Percentiles rank a stretch among this genome's conserved stretches.
These are phyloP conservation scores for Lecanoromycetidae sp. DNA, from an alignment of 2,329 filamentous ascomycete genomes.

Conservation along the genomic window DNA sequence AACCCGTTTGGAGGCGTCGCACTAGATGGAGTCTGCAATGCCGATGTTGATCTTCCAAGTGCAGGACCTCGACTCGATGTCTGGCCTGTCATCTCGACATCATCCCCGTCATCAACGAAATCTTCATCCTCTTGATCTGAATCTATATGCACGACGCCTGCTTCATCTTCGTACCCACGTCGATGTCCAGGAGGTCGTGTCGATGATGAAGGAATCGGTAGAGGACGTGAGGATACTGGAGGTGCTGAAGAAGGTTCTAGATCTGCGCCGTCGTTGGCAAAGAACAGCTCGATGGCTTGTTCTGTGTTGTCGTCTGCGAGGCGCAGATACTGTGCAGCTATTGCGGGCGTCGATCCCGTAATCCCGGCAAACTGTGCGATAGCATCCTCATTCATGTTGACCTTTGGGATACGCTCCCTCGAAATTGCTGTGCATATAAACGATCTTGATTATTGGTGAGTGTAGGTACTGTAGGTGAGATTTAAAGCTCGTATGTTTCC, in stretches of 20 bases:
- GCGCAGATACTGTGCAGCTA: constrained; percentile 71
- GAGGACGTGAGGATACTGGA: constrained; percentile 19
- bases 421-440: too few relatives aligned
- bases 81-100: constrained; percentile 16
- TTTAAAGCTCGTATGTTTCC: too few relatives aligned
- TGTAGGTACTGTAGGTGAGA: too few relatives aligned
- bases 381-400: constrained; percentile 53
- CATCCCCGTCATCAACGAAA: constrained; percentile 29
- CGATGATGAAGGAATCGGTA: constrained; percentile 30
- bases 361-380: constrained; percentile 70
- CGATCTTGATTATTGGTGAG: too few relatives aligned
- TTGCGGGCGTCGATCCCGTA: constrained; percentile 59
- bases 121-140: constrained; percentile 44
- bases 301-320: constrained; percentile 74
- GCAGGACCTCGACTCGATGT: not conserved
- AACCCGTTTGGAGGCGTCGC: constrained; percentile 25
- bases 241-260: constrained; percentile 32
- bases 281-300: constrained; percentile 81
- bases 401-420: too few relatives aligned
- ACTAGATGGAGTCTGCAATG: constrained; percentile 17
- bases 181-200: constrained; percentile 22
- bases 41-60: constrained; percentile 4
- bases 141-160: constrained; percentile 61
- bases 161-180: constrained; percentile 39
- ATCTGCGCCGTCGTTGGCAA: constrained; percentile 63